Percentiles rank a stretch among this genome's conserved stretches.
These are phyloP conservation scores for Balamuthia mandrillaris DNA, from an alignment of 208 protist species.

Conservation along the genomic window DNA sequence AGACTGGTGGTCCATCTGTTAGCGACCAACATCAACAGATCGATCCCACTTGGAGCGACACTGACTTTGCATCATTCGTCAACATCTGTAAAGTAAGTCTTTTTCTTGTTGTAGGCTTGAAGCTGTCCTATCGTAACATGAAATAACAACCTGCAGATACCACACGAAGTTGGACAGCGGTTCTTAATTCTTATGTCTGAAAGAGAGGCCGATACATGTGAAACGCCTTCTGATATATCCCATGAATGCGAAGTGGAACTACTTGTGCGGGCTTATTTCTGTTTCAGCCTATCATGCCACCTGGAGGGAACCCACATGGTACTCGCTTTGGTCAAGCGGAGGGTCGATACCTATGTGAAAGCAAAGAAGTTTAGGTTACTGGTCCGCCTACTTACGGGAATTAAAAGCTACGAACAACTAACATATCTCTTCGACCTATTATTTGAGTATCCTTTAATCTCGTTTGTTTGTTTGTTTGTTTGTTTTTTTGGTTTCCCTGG, in stretches of 20 bases:
- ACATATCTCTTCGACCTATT: slow-evolving; percentile 15
- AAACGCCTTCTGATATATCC: no score
- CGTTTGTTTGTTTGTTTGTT: background rate
- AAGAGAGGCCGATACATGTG: slow-evolving; percentile 3
- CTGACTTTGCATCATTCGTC: slow-evolving; percentile 11
- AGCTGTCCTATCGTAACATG: background rate
- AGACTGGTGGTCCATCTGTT: background rate
- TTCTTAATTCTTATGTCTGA: background rate
- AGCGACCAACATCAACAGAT: background rate
- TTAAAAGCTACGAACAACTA: slow-evolving; percentile 13
- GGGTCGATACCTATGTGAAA: background rate
- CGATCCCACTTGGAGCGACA: slow-evolving; percentile 11
- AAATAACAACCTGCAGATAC: background rate
- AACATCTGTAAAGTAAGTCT: background rate
- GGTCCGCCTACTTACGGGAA: slow-evolving; percentile 6
- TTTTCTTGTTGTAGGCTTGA: no score
- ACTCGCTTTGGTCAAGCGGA: background rate
- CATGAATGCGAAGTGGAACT: slow-evolving; percentile 29
- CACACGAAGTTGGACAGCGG: slow-evolving; percentile 9
- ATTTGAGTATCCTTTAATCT: background rate
- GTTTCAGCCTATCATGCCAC: slow-evolving; percentile 15
- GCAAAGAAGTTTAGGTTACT: background rate
- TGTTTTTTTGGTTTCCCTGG: no score
- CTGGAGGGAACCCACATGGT: slow-evolving; percentile 24
- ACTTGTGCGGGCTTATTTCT: slow-evolving; percentile 17